A percentile compares a stretch with the other conserved stretches of the same genome.
Conservation (phyloP, 495 filamentous ascomycete species). For the Aspergillus indologenus region DNA sequence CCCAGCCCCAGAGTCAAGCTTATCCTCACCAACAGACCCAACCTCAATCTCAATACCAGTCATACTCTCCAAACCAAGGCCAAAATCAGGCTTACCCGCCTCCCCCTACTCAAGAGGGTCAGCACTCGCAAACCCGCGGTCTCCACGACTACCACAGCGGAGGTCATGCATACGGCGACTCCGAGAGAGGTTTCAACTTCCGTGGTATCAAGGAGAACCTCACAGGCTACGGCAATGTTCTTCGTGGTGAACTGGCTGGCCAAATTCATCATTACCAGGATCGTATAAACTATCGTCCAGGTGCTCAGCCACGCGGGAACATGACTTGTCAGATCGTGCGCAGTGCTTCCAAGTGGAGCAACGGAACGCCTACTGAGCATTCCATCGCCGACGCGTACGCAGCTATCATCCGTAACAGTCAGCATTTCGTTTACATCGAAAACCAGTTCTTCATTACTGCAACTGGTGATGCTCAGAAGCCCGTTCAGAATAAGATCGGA, state of each 20-base stretch:
- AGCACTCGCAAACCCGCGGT: slow-evolving; percentile 38
- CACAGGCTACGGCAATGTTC: slow-evolving; percentile 30
- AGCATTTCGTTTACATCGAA: slow-evolving; percentile 91
- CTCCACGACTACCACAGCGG: slow-evolving; percentile 35
- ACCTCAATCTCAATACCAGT: slow-evolving; percentile 12
- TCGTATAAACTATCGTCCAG: slow-evolving; percentile 24
- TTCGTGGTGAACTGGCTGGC: slow-evolving; percentile 45
- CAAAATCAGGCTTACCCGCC: slow-evolving; percentile 44
- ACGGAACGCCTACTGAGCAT: slow-evolving; percentile 67
- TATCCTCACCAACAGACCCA: slow-evolving; percentile 6
- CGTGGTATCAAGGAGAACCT: slow-evolving; percentile 38
- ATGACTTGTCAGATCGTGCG: slow-evolving; percentile 67
- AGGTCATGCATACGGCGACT: slow-evolving; percentile 25
- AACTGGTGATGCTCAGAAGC: slow-evolving; percentile 69
- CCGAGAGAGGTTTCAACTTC: slow-evolving; percentile 30
- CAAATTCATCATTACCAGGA: slow-evolving; percentile 51
- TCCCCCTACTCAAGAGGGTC: slow-evolving; percentile 35
- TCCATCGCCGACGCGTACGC: slow-evolving; percentile 90
- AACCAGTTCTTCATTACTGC: slow-evolving; percentile 99
- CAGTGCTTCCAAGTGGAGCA: slow-evolving; percentile 70
- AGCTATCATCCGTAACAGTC: slow-evolving; percentile 71
- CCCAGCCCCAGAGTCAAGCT: slow-evolving; percentile 14
- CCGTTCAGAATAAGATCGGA: slow-evolving; percentile 84
- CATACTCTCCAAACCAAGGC: slow-evolving; percentile 13
- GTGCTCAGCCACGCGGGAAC: slow-evolving; percentile 39